phyloP scores from a whole-genome alignment of 2,329 filamentous ascomycete species.

The Talaromyces sp. region DNA sequence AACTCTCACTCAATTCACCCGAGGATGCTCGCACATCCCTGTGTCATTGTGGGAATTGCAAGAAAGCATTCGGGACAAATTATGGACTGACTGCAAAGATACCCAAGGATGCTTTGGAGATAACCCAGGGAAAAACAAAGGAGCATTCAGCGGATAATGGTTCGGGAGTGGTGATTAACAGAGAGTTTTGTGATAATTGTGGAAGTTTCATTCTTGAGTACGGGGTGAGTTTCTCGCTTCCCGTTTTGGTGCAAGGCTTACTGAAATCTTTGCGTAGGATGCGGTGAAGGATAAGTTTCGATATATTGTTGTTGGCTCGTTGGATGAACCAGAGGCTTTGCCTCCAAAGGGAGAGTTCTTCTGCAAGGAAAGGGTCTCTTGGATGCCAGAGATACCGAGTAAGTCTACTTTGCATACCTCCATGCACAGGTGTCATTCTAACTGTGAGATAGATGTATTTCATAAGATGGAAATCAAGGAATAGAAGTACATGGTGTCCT shows the following conservation, averaged over 20 bases:
- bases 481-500: neutral
- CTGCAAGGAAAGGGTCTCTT: conserved; percentile 46
- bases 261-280: conserved; percentile 23
- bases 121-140: conserved; percentile 41
- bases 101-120: conserved; percentile 42
- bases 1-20: conserved; percentile 43
- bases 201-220: conserved; percentile 54
- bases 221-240: conserved; percentile 38
- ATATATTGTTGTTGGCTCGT: conserved; percentile 49
- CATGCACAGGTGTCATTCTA: neutral
- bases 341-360: conserved; percentile 57
- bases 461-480: conserved; percentile 7
- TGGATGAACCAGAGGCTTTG: conserved; percentile 49
- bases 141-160: conserved; percentile 52
- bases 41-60: conserved; percentile 55
- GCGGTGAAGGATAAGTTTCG: conserved; percentile 34
- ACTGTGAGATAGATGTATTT: conserved; percentile 7
- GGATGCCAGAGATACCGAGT: conserved; percentile 53
- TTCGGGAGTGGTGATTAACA: conserved; percentile 45
- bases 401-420: conserved; percentile 21
- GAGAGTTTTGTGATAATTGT: conserved; percentile 54
- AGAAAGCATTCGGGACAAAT: conserved; percentile 52
- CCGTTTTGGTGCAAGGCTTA: neutral
- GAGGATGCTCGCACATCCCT: conserved; percentile 51
- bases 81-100: conserved; percentile 54